Evolutionary conservation across 495 filamentous ascomycete species (phyloP), one percentile per base, ranked within the genome.

Genomic region (Podospora anserina): DNA sequence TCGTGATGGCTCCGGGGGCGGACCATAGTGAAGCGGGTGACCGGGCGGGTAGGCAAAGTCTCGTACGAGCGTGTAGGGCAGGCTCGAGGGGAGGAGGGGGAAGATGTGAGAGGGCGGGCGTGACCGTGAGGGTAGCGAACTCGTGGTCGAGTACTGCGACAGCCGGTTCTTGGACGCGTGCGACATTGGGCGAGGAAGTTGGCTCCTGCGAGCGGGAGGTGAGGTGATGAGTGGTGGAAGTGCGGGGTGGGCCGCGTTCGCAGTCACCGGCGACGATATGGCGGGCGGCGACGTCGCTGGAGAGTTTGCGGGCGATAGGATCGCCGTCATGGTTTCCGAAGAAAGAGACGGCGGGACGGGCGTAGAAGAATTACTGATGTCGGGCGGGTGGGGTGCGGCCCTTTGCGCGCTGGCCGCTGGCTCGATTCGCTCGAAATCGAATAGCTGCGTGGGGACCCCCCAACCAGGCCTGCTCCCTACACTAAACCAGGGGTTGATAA

Each of bases 1-100:
- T 66, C 81, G 82, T 19, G 87, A 88, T n/a, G 87, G 79, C 71
- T 91, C 89, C n/a, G 88, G 86, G 1, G 92, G 90, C 30, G 95
- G 93, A 27, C 95, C 95, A 83, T 98, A 97, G 83, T 97, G 94
- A 72, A 97, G 81, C 16, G 92, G 93, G 75, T 98, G 92, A 20
- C 83, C 83, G 16, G 86, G 71, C 5, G 92, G 88, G 73, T 98
- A 99, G 58, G 96, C 95, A 79, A 98, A 99, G 82, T 99, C 95
- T 71, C 96, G 91, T 39, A 99, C 94, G 7, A 90, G 84, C 60
- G 94, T 86, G 75, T 97, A 97, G 7, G 91, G 79, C n/a, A 97
- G 86, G 75, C 89, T 94, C 54, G 94, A 93, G 74, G 92, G 90
- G 81, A 93, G 97, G 71, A 90, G 77, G 2, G 93, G 90, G 69